Evolutionary conservation across 2,329 filamentous ascomycete species (phyloP).

Genomic region (Geosmithia morbida): DNA sequence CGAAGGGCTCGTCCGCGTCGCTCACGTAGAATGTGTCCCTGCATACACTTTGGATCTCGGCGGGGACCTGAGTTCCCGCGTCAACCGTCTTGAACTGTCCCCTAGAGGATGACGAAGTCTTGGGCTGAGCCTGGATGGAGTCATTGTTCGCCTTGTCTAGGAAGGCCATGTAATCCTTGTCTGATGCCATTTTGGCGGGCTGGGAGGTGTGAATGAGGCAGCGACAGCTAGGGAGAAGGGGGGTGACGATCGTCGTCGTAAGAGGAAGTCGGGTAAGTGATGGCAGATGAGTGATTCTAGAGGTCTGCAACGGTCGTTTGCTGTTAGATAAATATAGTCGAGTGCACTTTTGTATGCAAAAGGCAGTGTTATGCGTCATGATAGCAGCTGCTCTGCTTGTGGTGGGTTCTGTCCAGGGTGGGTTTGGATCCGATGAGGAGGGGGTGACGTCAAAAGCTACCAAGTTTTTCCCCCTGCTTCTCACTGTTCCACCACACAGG

Average conservation of each 20-base stretch:
- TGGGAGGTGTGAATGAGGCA: constrained; percentile 2
- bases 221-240: not conserved
- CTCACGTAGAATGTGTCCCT: constrained; percentile 55
- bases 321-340: not conserved
- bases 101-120: constrained; percentile 2
- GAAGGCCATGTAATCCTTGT: constrained; percentile 74
- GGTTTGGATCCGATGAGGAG: not conserved
- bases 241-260: not conserved
- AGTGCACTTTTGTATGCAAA: not conserved
- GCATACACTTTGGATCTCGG: constrained; percentile 32
- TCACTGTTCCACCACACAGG: too few species aligned
- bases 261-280: not conserved
- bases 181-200: constrained; percentile 46
- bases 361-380: not conserved
- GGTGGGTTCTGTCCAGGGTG: not conserved
- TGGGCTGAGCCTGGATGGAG: constrained; percentile 35
- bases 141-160: constrained; percentile 77
- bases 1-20: constrained; percentile 78
- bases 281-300: not conserved
- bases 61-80: constrained; percentile 43
- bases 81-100: constrained; percentile 36
- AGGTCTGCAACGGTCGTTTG: not conserved
- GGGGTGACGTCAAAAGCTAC: constrained; percentile 4
- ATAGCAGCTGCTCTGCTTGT: not conserved
- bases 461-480: too few species aligned